Evolutionary conservation across 2,329 filamentous ascomycete genomes (phyloP).

Genomic region (Neodidymelliopsis sp.): DNA sequence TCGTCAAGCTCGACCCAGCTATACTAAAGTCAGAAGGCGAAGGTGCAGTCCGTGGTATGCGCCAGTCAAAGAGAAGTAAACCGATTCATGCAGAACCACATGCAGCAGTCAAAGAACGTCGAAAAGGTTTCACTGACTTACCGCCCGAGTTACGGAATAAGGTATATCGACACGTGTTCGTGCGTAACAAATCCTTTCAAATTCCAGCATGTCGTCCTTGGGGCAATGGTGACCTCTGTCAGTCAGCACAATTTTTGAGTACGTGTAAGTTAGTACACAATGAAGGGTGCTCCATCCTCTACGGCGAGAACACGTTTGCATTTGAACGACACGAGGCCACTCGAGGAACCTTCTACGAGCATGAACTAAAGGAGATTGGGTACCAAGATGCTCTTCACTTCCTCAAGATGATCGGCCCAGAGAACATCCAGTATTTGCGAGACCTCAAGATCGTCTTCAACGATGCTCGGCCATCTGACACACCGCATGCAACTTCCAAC

Average conservation of each 20-base stretch:
- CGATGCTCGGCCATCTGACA: slow-evolving; percentile 54
- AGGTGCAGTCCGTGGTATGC: slow-evolving; percentile 27
- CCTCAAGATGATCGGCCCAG: slow-evolving; percentile 56
- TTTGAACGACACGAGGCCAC: slow-evolving; percentile 51
- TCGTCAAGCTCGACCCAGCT: slow-evolving; percentile 51
- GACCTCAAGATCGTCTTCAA: slow-evolving; percentile 55
- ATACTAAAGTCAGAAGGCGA: slow-evolving; percentile 25
- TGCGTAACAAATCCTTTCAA: slow-evolving; percentile 43
- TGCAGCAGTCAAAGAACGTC: background rate
- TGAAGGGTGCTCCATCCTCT: slow-evolving; percentile 58
- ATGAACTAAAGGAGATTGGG: slow-evolving; percentile 55
- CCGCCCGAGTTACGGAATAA: slow-evolving; percentile 56
- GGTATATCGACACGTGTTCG: slow-evolving; percentile 56
- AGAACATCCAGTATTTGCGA: slow-evolving; percentile 56
- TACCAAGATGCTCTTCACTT: slow-evolving; percentile 56
- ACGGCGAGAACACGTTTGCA: slow-evolving; percentile 58
- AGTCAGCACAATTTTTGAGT: slow-evolving; percentile 55
- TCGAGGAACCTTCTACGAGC: slow-evolving; percentile 52
- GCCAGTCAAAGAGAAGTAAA: slow-evolving; percentile 16
- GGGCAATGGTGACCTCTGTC: slow-evolving; percentile 46
- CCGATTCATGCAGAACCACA: background rate
- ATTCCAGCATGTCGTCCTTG: slow-evolving; percentile 36
- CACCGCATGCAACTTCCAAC: slow-evolving; percentile 46
- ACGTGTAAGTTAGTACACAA: slow-evolving; percentile 55
- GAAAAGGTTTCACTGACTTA: slow-evolving; percentile 38